A percentile compares a stretch with the other conserved stretches of the same genome.
phyloP scores from a whole-genome alignment of 805 yeast species.

The Clavispora phyllophila region DNA sequence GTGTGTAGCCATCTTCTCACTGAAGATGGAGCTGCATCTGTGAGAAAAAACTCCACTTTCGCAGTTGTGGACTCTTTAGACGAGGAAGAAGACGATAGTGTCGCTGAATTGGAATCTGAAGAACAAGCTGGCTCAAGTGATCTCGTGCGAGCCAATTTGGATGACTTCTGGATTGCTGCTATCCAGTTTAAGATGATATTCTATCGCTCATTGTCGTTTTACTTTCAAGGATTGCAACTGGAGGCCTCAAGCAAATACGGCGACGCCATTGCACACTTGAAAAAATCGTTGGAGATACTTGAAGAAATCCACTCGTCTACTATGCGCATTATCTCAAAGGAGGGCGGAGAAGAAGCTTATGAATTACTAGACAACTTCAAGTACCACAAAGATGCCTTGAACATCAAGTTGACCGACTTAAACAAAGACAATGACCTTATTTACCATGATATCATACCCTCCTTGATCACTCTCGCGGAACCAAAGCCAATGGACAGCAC shows the following conservation, averaged over 20 bases:
- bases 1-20: conserved; percentile 27
- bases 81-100: conserved; percentile 19
- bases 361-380: conserved; percentile 38
- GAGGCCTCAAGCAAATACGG: conserved; percentile 64
- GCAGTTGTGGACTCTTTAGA: conserved; percentile 24
- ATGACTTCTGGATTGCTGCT: conserved; percentile 46
- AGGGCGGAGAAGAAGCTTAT: conserved; percentile 24
- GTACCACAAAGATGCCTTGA: conserved; percentile 36
- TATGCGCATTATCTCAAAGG: conserved; percentile 17
- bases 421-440: conserved; percentile 86
- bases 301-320: conserved; percentile 26
- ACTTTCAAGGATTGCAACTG: conserved; percentile 51
- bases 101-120: not conserved
- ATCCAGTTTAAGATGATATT: conserved; percentile 49
- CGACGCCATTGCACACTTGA: conserved; percentile 63
- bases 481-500: conserved; percentile 68
- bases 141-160: conserved; percentile 24
- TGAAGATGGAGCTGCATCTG: conserved; percentile 11
- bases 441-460: conserved; percentile 75
- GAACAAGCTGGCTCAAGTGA: conserved; percentile 9
- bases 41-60: conserved; percentile 11
- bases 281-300: conserved; percentile 44
- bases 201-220: conserved; percentile 56
- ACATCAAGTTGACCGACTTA: conserved; percentile 37
- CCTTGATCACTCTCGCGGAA: conserved; percentile 53